Conservation (phyloP, 2,329 filamentous ascomycete species). For the Hymenoscyphus albidus region DNA sequence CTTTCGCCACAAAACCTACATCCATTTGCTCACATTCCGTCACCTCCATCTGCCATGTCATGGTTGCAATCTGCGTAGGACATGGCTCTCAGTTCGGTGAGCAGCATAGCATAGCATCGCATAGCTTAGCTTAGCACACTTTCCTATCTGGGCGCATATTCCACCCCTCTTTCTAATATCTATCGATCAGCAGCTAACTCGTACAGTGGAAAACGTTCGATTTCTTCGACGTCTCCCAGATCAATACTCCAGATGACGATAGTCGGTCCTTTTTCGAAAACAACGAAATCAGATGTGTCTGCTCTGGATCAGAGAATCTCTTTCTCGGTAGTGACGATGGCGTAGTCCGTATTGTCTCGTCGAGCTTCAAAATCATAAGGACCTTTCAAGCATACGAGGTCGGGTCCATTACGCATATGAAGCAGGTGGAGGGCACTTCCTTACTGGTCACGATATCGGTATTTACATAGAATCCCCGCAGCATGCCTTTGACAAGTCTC, state of each 20-base stretch:
- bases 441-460: conserved; percentile 77
- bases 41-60: conserved; percentile 4
- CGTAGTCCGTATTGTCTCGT: conserved; percentile 79
- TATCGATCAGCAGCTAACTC: conserved; percentile 9
- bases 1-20: not conserved
- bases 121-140: not conserved
- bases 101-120: not conserved
- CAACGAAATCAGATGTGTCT: conserved; percentile 77
- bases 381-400: conserved; percentile 82
- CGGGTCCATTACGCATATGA: conserved; percentile 83
- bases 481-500: conserved; percentile 7
- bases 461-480: conserved; percentile 25
- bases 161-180: not conserved
- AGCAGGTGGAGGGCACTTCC: conserved; percentile 82
- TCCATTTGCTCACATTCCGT: not conserved
- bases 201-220: conserved; percentile 94
- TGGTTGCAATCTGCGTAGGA: conserved; percentile 6
- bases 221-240: conserved; percentile 93
- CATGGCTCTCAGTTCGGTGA: conserved; percentile 24
- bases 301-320: conserved; percentile 82
- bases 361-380: conserved; percentile 79
- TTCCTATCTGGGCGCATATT: not conserved
- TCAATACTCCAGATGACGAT: conserved; percentile 74
- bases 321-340: conserved; percentile 87
- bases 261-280: conserved; percentile 75